Evolutionary conservation across 1,284 basidiomycete genomes (phyloP).

Genomic region (Pseudozyma tsukubaensis): DNA sequence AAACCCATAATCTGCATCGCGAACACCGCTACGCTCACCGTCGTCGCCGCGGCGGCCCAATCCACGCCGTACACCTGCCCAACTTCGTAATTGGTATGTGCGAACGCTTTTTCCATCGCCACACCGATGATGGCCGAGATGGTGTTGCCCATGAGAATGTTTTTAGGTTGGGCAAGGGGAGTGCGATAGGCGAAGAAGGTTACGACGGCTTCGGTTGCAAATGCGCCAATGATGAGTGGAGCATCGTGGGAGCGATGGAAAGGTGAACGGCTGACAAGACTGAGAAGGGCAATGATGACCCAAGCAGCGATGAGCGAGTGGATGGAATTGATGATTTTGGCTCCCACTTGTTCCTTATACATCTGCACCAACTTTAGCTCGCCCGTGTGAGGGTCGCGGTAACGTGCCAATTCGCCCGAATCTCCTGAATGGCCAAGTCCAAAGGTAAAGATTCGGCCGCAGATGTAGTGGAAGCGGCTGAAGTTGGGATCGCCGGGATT

Average conservation of each 20-base stretch:
- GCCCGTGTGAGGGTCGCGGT: slow-evolving; percentile 35
- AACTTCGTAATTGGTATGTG: slow-evolving; percentile 38
- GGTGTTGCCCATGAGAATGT: slow-evolving; percentile 59
- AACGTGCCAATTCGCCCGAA: slow-evolving; percentile 23
- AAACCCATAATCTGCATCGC: slow-evolving; percentile 61
- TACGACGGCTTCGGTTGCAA: slow-evolving; percentile 63
- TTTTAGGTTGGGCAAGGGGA: slow-evolving; percentile 56
- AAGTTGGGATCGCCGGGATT: slow-evolving; percentile 14
- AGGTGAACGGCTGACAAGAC: slow-evolving; percentile 23
- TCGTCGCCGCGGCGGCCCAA: slow-evolving; percentile 49
- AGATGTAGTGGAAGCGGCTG: slow-evolving; percentile 42
- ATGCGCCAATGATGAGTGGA: slow-evolving; percentile 45
- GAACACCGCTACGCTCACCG: slow-evolving; percentile 40
- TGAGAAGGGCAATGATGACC: slow-evolving; percentile 32
- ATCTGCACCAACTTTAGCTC: slow-evolving; percentile 27
- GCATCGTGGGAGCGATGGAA: slow-evolving; percentile 39
- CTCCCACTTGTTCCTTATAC: slow-evolving; percentile 28
- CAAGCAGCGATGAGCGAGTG: slow-evolving; percentile 42
- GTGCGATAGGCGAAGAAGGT: slow-evolving; percentile 53
- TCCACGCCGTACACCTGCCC: slow-evolving; percentile 38
- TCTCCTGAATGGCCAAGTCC: slow-evolving; percentile 29
- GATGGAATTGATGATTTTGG: slow-evolving; percentile 37
- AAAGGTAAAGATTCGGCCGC: slow-evolving; percentile 34
- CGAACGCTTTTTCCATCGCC: slow-evolving; percentile 51
- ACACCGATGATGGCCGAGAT: slow-evolving; percentile 55